Evolutionary conservation across 495 filamentous ascomycete genomes (phyloP).

Genomic region (Achaetomiella virescens): DNA sequence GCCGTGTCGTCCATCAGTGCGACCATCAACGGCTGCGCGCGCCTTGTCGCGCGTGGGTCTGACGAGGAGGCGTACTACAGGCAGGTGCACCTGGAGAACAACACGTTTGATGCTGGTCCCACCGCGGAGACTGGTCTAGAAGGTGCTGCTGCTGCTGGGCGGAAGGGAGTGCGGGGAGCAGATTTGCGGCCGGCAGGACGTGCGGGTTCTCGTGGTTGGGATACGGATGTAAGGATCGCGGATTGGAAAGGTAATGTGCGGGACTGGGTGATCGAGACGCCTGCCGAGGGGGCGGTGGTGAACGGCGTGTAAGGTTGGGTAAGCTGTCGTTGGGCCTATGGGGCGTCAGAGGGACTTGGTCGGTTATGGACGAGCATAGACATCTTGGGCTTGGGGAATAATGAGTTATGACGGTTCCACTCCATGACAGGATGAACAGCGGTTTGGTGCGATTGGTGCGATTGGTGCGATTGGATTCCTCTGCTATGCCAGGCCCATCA

Average conservation of each 20-base stretch:
- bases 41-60: conserved; percentile 61
- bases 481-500: too few species aligned
- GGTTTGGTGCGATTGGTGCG: too few species aligned
- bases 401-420: too few species aligned
- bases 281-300: too few species aligned
- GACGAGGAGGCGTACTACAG: conserved; percentile 80
- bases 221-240: conserved; percentile 68
- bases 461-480: too few species aligned
- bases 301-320: too few species aligned
- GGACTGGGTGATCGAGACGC: conserved; percentile 64
- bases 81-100: conserved; percentile 79
- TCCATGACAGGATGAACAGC: too few species aligned
- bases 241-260: conserved; percentile 76
- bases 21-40: conserved; percentile 81
- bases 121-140: conserved; percentile 12
- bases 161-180: conserved; percentile 40
- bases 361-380: too few species aligned
- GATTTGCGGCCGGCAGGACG: conserved; percentile 64
- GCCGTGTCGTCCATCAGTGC: conserved; percentile 85
- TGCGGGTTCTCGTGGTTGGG: conserved; percentile 66
- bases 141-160: conserved; percentile 17
- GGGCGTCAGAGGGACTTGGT: too few species aligned
- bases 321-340: too few species aligned
- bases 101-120: conserved; percentile 70
- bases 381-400: too few species aligned